These are phyloP conservation scores for thale cress (Arabidopsis thaliana) DNA, from an alignment of 345 rosid species.

Conservation along the genomic window DNA sequence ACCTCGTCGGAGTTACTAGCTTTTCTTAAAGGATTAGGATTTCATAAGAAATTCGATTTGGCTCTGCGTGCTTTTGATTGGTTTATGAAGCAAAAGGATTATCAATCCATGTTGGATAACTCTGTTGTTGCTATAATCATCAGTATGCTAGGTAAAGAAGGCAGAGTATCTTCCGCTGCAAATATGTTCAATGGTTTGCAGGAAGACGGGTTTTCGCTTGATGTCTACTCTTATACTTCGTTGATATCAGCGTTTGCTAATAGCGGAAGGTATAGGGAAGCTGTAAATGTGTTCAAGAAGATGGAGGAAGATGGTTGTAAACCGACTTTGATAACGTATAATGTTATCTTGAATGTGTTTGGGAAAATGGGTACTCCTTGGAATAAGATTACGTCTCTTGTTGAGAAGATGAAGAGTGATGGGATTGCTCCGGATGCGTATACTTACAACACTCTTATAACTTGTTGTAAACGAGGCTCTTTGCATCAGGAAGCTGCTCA, in stretches of 20 bases:
- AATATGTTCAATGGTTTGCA: slow-evolving; percentile 60
- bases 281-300: slow-evolving; percentile 68
- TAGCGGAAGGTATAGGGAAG: slow-evolving; percentile 85
- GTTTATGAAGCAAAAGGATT: slow-evolving; percentile 63
- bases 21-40: slow-evolving; percentile 79
- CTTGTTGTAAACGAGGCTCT: slow-evolving; percentile 83
- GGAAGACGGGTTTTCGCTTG: slow-evolving; percentile 62
- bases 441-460: slow-evolving; percentile 87
- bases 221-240: slow-evolving; percentile 84
- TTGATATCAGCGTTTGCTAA: slow-evolving; percentile 71
- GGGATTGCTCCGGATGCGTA: slow-evolving; percentile 73
- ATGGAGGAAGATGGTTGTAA: slow-evolving; percentile 88
- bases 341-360: slow-evolving; percentile 78
- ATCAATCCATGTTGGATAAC: slow-evolving; percentile 50
- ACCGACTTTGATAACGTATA: slow-evolving; percentile 88
- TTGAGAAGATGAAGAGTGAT: slow-evolving; percentile 65
- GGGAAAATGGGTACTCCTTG: slow-evolving; percentile 99
- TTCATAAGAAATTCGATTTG: slow-evolving; percentile 63
- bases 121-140: slow-evolving; percentile 70
- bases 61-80: slow-evolving; percentile 78
- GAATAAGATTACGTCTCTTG: slow-evolving; percentile 67
- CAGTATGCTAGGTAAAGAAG: slow-evolving; percentile 68
- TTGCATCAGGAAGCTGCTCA: slow-evolving; percentile 80
- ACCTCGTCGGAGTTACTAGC: slow-evolving; percentile 62
- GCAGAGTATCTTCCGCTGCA: slow-evolving; percentile 65